Base-by-base conservation (phyloP, 169 alveolate species). In the Theileria sp. region DNA sequence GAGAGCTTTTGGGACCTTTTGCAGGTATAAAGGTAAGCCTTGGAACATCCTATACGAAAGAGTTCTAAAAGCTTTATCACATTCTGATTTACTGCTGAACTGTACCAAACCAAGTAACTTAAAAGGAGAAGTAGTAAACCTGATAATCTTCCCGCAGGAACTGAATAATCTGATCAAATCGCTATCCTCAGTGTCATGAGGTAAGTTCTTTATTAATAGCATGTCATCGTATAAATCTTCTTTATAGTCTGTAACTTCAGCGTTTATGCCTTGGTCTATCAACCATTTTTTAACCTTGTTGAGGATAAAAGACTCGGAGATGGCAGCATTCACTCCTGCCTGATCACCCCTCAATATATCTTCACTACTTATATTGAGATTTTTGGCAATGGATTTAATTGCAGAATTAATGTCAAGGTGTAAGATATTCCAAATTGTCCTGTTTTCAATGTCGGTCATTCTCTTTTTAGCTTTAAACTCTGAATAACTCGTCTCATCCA, bases 281-380 rank as follows among this genome's bases (percentile, higher is more conserved):
- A 97, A 73, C 99, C 99, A 97, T 67, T 93, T 95, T 80, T 95
- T 97, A 64, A 98, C 95, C 75, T 96, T 94, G 68, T 94, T 89
- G 72, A 97, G 93, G 19, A 97, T 94, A 32, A 92, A 94, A 15
- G 99, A 95, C 78, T 97, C 99, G 61, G 96, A 92, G 10, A 94
- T 91, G 1, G 99, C 92, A 23, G 94, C 95, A 86, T 95, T 94
- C 7, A 94, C 95, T 26, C 98, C 99, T 3, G 96, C 94, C 69
- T 88, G 87, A 44, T 83, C 88, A 75, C 92, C 92, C 80, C 88
- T 92, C 74, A 97, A 80, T 60, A 97, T 79, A 17, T 94, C 96
- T 60, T 92, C 94, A 67, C 94, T 94, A 54, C 83, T 78, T 26
- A 95, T 75, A 23, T 90, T 92, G 67, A 94, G 92, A 86, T 93